Percentiles rank a stretch among this genome's conserved stretches.
These are phyloP conservation scores for Mortierella sp. DNA, from an alignment of 371 early-diverging fungal species.

Conservation along the genomic window DNA sequence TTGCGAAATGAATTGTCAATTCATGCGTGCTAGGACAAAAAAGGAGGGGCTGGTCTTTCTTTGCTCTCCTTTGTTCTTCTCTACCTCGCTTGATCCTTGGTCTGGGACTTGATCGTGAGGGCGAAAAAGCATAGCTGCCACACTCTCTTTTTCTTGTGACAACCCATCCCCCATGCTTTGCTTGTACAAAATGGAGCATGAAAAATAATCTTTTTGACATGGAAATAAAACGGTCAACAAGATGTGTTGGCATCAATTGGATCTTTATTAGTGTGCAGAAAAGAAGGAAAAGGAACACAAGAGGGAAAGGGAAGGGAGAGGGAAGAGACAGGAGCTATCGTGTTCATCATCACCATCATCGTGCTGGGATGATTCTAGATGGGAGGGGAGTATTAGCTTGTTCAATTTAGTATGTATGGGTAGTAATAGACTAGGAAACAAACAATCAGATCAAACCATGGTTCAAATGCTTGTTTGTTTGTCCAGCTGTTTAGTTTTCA, in stretches of 20 bases:
- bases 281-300: not conserved
- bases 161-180: too few species aligned
- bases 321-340: too few species aligned
- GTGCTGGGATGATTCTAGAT: not conserved
- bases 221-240: not conserved
- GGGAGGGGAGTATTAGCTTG: not conserved
- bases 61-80: not conserved
- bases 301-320: too few species aligned
- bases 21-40: constrained; percentile 3
- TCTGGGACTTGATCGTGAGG: not conserved
- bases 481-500: not conserved
- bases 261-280: not conserved
- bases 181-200: not conserved
- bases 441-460: not conserved
- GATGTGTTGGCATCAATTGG: not conserved
- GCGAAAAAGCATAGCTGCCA: not conserved
- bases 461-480: constrained; percentile 1
- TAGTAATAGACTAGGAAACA: not conserved
- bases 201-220: not conserved
- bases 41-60: not conserved
- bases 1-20: constrained; percentile 1
- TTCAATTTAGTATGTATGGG: too few species aligned
- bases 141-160: not conserved
- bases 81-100: too few species aligned
- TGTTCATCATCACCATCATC: not conserved